A percentile compares a stretch with the other conserved stretches of the same genome.
phyloP scores from a whole-genome alignment of 306 rosid genomes.

The Leucaena leucocephala region DNA sequence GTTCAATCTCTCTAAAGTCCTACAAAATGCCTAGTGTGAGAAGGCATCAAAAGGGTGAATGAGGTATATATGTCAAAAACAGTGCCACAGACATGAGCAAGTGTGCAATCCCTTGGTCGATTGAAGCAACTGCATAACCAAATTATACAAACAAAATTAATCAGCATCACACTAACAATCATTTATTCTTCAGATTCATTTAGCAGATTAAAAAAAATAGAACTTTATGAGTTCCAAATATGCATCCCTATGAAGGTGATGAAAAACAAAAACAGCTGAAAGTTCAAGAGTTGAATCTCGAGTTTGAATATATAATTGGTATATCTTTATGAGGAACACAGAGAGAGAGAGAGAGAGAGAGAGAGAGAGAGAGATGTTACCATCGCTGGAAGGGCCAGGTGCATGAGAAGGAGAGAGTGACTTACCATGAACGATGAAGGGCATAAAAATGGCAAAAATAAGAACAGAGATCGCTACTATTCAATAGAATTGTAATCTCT shows the following conservation, averaged over 20 bases:
- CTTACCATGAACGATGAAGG: conserved; percentile 45
- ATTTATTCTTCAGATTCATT: background rate
- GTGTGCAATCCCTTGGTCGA: conserved; percentile 87
- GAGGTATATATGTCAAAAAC: conserved; percentile 66
- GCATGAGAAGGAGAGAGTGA: conserved; percentile 53
- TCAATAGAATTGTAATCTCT: no score
- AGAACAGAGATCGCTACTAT: conserved; percentile 42
- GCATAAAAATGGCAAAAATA: conserved; percentile 52
- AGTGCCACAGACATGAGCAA: conserved; percentile 74
- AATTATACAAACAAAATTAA: background rate
- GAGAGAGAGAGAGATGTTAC: conserved; percentile 31
- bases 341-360: no score
- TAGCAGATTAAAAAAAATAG: no score
- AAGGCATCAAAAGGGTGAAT: conserved; percentile 78
- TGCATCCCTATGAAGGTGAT: background rate
- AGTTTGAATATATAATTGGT: conserved; percentile 10
- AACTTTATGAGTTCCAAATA: no score
- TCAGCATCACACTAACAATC: background rate
- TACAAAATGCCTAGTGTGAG: conserved; percentile 35
- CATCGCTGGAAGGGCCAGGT: conserved; percentile 67
- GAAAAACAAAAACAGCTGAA: background rate
- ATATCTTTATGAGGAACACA: background rate
- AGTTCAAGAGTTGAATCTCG: background rate
- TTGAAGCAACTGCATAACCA: conserved; percentile 57
- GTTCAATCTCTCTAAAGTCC: conserved; percentile 26